phyloP scores from a whole-genome alignment of 768 basidiomycete species.

The Gelatoporia subvermispora region DNA sequence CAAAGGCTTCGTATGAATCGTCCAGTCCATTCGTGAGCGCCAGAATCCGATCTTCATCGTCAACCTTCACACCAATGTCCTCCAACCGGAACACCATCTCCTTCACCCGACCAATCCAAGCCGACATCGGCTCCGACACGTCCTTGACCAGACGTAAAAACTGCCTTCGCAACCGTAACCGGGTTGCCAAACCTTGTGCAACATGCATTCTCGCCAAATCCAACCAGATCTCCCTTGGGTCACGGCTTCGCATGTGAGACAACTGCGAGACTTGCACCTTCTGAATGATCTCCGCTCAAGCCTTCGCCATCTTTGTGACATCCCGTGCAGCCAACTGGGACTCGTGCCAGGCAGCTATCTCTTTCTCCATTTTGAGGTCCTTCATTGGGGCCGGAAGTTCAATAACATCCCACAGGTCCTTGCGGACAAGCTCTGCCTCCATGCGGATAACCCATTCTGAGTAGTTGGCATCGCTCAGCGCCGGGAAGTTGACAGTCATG shows the following conservation, averaged over 20 bases:
- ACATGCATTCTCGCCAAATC: slow-evolving; percentile 21
- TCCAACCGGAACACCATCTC: slow-evolving; percentile 13
- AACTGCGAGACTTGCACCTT: slow-evolving; percentile 21
- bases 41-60: slow-evolving; percentile 26
- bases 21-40: slow-evolving; percentile 22
- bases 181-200: slow-evolving; percentile 24
- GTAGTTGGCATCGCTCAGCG: slow-evolving; percentile 17
- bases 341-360: background rate
- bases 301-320: slow-evolving; percentile 2
- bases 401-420: slow-evolving; percentile 13
- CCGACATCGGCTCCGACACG: slow-evolving; percentile 15
- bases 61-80: slow-evolving; percentile 14
- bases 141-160: slow-evolving; percentile 20
- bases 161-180: slow-evolving; percentile 12
- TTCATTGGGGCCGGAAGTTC: background rate
- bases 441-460: slow-evolving; percentile 16
- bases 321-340: background rate
- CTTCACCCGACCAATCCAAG: slow-evolving; percentile 23
- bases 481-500: slow-evolving; percentile 2
- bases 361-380: too few relatives aligned
- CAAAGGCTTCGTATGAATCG: slow-evolving; percentile 21
- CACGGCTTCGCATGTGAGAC: slow-evolving; percentile 11
- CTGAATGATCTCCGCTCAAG: slow-evolving; percentile 6
- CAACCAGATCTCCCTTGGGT: slow-evolving; percentile 21
- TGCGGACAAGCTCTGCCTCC: slow-evolving; percentile 10